Evolutionary conservation across 495 filamentous ascomycete genomes (phyloP), one percentile per base, ranked within the genome.

Genomic region (Penicillium cataractarum): DNA sequence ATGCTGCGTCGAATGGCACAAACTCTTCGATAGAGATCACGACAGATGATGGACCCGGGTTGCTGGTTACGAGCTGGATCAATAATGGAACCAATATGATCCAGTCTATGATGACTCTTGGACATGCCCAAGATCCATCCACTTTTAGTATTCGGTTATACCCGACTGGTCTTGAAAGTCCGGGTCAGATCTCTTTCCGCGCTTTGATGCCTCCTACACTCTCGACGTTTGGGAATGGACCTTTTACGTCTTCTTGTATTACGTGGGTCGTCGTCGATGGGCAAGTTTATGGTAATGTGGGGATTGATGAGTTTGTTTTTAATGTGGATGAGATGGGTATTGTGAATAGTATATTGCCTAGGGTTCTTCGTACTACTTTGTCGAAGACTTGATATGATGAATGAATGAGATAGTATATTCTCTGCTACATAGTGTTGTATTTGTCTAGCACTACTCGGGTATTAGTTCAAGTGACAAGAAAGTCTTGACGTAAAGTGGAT

Each of bases 1-100:
- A 81, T 58, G 19, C 46, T 0, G 67, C 31, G 13, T 27, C 8
- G 0, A 56, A 46, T 7, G 15, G 52, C 7, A 70, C 65, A 0
- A 83, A 84, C 66, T 78, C 77, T 0, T 76, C 75, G 3, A 60
- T 87, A 6, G 76, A 67, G 0, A 69, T 86, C 32, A 68, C 59
- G 0, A 69, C 80, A 4, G 80, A 83, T 53, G 71, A 76, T 10
- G 74, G 69, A 0, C 78, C 79, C 0, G 82, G 82, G 0, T 61
- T 86, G 32, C 50, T 57, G 1, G 67, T 85, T 6, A 60, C 70
- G 1, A 58, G 59, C 12, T 83, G 82, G 77, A 58, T 74, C 9
- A 76, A 74, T 39, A 72, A 80, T 42, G 72, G 74, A 7, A 74
- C 76, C 12, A 71, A 83, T 42, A 72, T 82, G 57, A 46, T 81